phyloP scores from a whole-genome alignment of 352 stramenopile genomes.

The Phytopythium oedochilum region DNA sequence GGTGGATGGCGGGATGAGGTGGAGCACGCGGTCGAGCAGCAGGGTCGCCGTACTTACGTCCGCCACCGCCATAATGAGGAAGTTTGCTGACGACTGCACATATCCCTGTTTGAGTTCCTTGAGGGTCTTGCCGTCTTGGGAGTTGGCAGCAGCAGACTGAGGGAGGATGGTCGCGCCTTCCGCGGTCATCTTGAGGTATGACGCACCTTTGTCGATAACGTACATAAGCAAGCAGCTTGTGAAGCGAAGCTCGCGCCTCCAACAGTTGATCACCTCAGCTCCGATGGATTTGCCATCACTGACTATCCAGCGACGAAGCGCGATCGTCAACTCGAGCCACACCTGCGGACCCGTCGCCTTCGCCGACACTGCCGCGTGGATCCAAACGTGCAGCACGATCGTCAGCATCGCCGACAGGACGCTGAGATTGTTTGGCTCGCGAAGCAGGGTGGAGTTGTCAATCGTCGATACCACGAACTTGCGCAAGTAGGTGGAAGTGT shows the following conservation, averaged over 20 bases:
- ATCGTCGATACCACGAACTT: slow-evolving; percentile 87
- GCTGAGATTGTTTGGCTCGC: slow-evolving; percentile 47
- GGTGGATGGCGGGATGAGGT: slow-evolving; percentile 69
- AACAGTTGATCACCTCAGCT: slow-evolving; percentile 73
- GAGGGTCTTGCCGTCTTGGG: slow-evolving; percentile 25
- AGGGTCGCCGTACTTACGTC: slow-evolving; percentile 63
- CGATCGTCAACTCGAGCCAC: slow-evolving; percentile 79
- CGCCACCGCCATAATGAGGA: slow-evolving; percentile 57
- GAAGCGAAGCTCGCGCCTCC: slow-evolving; percentile 80
- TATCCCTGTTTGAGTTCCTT: slow-evolving; percentile 68
- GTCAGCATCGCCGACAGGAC: slow-evolving; percentile 79
- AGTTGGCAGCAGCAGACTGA: slow-evolving; percentile 7
- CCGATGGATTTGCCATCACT: slow-evolving; percentile 60
- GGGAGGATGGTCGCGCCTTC: slow-evolving; percentile 57
- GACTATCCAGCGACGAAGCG: slow-evolving; percentile 74
- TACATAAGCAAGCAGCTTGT: slow-evolving; percentile 81
- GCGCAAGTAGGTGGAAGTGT: slow-evolving; percentile 80
- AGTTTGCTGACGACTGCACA: slow-evolving; percentile 62
- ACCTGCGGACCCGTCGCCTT: slow-evolving; percentile 59
- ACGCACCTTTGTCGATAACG: slow-evolving; percentile 72
- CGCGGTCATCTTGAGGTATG: slow-evolving; percentile 54
- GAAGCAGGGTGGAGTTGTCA: slow-evolving; percentile 72
- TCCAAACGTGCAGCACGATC: slow-evolving; percentile 83
- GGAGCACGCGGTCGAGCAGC: slow-evolving; percentile 73
- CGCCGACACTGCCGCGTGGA: slow-evolving; percentile 61